phyloP scores from a whole-genome alignment of 78 protist genomes.

The Dictyostelium capitatum region DNA sequence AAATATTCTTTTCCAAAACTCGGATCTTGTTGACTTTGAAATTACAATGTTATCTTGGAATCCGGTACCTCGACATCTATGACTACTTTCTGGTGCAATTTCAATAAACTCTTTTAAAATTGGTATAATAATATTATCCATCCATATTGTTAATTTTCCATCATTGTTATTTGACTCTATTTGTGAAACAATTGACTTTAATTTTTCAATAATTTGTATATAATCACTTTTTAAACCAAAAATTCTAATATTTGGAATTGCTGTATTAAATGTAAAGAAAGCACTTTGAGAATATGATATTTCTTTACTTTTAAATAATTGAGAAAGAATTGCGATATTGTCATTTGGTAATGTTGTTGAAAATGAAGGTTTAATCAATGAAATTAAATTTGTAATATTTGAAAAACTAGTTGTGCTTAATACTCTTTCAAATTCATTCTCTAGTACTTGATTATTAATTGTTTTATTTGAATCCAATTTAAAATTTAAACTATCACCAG shows the following conservation, averaged over 20 bases:
- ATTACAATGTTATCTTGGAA: no score
- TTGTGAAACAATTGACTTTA: not conserved
- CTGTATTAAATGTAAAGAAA: not conserved
- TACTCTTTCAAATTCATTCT: not conserved
- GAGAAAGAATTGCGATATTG: not conserved
- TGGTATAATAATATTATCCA: not conserved
- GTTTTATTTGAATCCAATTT: no score
- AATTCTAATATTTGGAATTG: not conserved
- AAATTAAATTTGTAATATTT: no score
- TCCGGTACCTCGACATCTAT: not conserved
- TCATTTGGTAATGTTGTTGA: not conserved
- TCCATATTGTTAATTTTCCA: not conserved
- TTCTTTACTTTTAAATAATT: no score
- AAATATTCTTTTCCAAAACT: not conserved
- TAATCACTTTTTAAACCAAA: not conserved
- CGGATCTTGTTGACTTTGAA: not conserved
- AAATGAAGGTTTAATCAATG: not conserved
- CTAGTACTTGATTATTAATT: not conserved
- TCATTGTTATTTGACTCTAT: no score
- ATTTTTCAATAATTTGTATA: not conserved
- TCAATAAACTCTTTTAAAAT: not conserved
- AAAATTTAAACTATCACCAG: no score
- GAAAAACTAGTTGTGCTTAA: not conserved
- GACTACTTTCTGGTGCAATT: not conserved
- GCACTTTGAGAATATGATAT: not conserved